These are phyloP conservation scores for Epithemia pelagica DNA, from an alignment of 108 stramenopile genomes.

Conservation along the genomic window DNA sequence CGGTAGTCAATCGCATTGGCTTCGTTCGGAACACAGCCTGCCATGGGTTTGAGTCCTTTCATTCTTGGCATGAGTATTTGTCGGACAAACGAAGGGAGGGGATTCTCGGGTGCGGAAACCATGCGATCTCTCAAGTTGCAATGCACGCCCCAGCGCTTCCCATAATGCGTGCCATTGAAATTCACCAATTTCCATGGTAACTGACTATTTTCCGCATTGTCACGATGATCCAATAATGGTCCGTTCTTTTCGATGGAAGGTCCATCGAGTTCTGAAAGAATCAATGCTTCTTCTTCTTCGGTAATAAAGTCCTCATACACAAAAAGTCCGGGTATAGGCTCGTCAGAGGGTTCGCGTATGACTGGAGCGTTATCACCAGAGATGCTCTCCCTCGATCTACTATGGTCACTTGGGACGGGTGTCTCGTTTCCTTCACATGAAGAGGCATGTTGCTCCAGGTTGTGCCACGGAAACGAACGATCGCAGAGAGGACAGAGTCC, in stretches of 20 bases:
- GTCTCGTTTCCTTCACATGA: conserved; percentile 25
- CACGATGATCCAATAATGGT: neutral
- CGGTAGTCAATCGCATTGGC: conserved; percentile 66
- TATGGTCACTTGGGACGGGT: neutral
- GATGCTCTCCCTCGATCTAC: neutral
- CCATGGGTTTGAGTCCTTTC: conserved; percentile 12
- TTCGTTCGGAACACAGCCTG: conserved; percentile 41
- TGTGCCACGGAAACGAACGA: conserved; percentile 26
- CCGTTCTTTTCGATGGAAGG: neutral
- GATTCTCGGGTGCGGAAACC: conserved; percentile 33
- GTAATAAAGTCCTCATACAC: conserved; percentile 45
- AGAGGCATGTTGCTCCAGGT: conserved; percentile 35
- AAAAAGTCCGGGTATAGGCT: conserved; percentile 47
- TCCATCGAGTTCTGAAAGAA: conserved; percentile 29
- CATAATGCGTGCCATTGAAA: conserved; percentile 47
- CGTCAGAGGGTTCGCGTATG: neutral
- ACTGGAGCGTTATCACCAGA: neutral
- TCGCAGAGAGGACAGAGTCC: conserved; percentile 41
- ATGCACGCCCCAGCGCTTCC: conserved; percentile 67
- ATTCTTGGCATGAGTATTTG: conserved; percentile 31
- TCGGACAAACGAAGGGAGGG: conserved; percentile 31
- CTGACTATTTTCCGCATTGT: neutral
- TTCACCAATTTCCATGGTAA: conserved; percentile 30
- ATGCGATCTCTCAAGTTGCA: conserved; percentile 44
- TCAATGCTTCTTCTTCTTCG: conserved; percentile 37